These are phyloP conservation scores for Capronia coronata DNA, from an alignment of 2,329 filamentous ascomycete genomes.

Conservation along the genomic window DNA sequence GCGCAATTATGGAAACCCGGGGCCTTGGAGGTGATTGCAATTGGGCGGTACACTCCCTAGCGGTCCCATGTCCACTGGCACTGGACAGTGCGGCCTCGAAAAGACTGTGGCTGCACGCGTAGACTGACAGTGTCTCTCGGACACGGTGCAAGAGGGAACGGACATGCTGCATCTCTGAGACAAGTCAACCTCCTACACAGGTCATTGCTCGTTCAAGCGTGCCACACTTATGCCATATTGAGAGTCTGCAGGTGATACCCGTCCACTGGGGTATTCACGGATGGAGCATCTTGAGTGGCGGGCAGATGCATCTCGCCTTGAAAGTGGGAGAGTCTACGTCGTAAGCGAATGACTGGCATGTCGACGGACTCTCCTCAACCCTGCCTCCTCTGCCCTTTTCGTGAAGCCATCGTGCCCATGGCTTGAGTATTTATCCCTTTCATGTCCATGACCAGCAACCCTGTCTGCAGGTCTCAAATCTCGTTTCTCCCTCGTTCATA, in stretches of 20 bases:
- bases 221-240: conserved; percentile 9
- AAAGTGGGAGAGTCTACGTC: not conserved
- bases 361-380: conserved; percentile 5
- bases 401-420: not conserved
- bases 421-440: conserved; percentile 1
- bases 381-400: conserved; percentile 17
- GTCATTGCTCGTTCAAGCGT: conserved; percentile 1
- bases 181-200: conserved; percentile 17
- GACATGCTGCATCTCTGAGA: conserved; percentile 18
- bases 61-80: not conserved
- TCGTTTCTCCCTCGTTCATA: not conserved
- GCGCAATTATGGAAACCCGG: not conserved
- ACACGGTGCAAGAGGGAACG: not conserved
- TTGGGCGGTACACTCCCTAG: not conserved
- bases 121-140: too few relatives aligned
- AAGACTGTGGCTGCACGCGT: too few relatives aligned
- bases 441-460: conserved; percentile 1
- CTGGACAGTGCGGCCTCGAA: too few relatives aligned
- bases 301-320: conserved; percentile 9
- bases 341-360: conserved; percentile 8
- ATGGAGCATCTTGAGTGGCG: conserved; percentile 13
- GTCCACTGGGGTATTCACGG: not conserved
- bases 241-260: too few relatives aligned
- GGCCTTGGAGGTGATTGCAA: not conserved
- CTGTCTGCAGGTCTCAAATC: not conserved